Conservation (phyloP, 441 rosid species). For the Bocquillonia castaneifolia region DNA sequence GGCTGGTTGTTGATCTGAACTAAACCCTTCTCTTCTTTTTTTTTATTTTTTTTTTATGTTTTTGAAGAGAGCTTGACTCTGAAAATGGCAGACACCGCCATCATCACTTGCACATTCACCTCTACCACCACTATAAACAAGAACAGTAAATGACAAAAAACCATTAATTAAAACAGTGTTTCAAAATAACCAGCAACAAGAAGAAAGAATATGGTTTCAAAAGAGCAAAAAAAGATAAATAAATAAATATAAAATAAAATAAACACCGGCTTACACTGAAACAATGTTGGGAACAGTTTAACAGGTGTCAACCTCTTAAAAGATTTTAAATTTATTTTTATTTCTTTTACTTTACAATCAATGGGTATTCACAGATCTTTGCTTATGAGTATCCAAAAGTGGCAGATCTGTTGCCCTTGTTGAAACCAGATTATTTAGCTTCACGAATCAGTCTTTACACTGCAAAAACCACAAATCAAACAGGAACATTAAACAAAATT, state of each 20-base stretch:
- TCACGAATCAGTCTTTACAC: constrained; percentile 34
- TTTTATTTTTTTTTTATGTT: background rate
- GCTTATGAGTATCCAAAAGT: constrained; percentile 26
- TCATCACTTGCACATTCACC: constrained; percentile 6
- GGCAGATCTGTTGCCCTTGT: constrained; percentile 41
- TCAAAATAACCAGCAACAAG: constrained; percentile 42
- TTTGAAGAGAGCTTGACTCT: constrained; percentile 33
- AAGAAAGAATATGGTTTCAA: constrained; percentile 2
- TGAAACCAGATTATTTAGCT: constrained; percentile 20
- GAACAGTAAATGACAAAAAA: constrained; percentile 32
- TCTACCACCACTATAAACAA: constrained; percentile 16
- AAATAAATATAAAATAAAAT: constrained; percentile 12
- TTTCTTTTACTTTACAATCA: constrained; percentile 16
- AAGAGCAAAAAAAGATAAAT: background rate
- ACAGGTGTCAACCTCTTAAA: constrained; percentile 70
- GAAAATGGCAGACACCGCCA: constrained; percentile 37
- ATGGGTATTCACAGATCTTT: constrained; percentile 30
- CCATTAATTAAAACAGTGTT: constrained; percentile 35
- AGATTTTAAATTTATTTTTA: constrained; percentile 10
- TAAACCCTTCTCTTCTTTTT: constrained; percentile 6
- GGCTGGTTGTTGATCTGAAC: constrained; percentile 34
- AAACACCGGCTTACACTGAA: constrained; percentile 33
- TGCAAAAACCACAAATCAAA: constrained; percentile 21
- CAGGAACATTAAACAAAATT: background rate
- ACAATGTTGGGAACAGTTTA: constrained; percentile 34